Base-by-base conservation (phyloP, 2,329 filamentous ascomycete species). In the Clarireedia paspali region DNA sequence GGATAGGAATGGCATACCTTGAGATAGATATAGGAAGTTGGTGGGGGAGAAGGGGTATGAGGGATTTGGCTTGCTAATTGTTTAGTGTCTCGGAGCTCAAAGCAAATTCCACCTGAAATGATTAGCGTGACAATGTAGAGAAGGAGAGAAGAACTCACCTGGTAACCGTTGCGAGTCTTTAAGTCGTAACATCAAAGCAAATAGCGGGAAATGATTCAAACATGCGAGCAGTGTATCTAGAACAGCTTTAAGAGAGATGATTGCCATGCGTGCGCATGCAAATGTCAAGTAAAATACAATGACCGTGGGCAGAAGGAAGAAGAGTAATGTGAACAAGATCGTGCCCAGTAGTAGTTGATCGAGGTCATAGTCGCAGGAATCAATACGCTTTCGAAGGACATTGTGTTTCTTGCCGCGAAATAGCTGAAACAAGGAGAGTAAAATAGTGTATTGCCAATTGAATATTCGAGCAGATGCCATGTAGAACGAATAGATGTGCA, bases 361-460 rank as follows among this genome's bases (percentile, higher is more conserved):
- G 24, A 99, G 81, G 69, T 97, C 94, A 73, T 99, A 99, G 73
- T 97, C 94, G 77, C 94, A 99, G 47, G 91, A 96, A 70, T 99
- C 94, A 66, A 99, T 97, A 73, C 94, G 91, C 68, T 96, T 96
- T 59, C 95, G 88, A 23, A 99, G 81, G 15, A 99, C 87, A 64
- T 99, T 99, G 69, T 95, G 88, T 72, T 99, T 99, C 75, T 96
- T 97, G 57, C 94, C 95, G 34, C 92, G 89, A 70, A 99, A 99
- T 9, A 99, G 84, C 70, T 99, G 95, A 72, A 99, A 99, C n/a
- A 99, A 83, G 10, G 92, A 97, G 62, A 92, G 86, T 62, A 99
- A 87, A 60, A 99, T 97, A 3, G 88, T 95, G 59, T 99, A 84
- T 72, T 99, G 94, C 94, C 94, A 99, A 73, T 97, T 91, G 72